phyloP scores from a whole-genome alignment of 345 rosid species.

The Gynandropsis gynandra region DNA sequence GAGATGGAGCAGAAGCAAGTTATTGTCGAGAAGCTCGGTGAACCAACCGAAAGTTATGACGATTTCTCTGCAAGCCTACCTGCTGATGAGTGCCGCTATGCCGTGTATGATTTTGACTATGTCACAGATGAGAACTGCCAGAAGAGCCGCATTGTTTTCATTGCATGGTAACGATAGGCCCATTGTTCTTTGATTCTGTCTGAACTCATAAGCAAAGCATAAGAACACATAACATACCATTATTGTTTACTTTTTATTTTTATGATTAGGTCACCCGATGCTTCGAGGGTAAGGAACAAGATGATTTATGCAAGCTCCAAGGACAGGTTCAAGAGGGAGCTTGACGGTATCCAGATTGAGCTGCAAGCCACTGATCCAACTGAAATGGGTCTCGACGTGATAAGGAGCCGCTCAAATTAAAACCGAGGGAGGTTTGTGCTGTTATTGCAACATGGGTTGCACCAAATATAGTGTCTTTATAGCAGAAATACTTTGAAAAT shows the following conservation, averaged over 20 bases:
- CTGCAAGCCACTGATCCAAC: slow-evolving; percentile 71
- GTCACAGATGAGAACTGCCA: slow-evolving; percentile 57
- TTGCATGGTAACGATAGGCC: slow-evolving; percentile 42
- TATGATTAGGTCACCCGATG: slow-evolving; percentile 52
- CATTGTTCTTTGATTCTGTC: not conserved
- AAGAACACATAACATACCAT: not conserved
- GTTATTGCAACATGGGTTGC: no score
- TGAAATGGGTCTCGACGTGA: slow-evolving; percentile 64
- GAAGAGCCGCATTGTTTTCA: slow-evolving; percentile 68
- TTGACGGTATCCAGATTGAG: slow-evolving; percentile 70
- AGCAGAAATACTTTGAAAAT: no score
- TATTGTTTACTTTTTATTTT: not conserved
- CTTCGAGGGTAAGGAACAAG: slow-evolving; percentile 63
- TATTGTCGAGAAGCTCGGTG: slow-evolving; percentile 47
- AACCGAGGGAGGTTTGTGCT: no score
- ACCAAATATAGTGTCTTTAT: no score
- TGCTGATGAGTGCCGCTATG: slow-evolving; percentile 53
- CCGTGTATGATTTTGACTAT: slow-evolving; percentile 44
- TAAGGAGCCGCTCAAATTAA: slow-evolving; percentile 30
- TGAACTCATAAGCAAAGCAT: not conserved
- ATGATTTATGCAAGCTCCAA: slow-evolving; percentile 74
- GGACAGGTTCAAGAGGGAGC: slow-evolving; percentile 68
- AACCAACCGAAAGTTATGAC: slow-evolving; percentile 45
- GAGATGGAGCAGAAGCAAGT: slow-evolving; percentile 59
- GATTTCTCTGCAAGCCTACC: slow-evolving; percentile 50